A percentile compares a stretch with the other conserved stretches of the same genome.
phyloP scores from a whole-genome alignment of 371 early-diverging fungal genomes.

The Mucor racemosus region DNA sequence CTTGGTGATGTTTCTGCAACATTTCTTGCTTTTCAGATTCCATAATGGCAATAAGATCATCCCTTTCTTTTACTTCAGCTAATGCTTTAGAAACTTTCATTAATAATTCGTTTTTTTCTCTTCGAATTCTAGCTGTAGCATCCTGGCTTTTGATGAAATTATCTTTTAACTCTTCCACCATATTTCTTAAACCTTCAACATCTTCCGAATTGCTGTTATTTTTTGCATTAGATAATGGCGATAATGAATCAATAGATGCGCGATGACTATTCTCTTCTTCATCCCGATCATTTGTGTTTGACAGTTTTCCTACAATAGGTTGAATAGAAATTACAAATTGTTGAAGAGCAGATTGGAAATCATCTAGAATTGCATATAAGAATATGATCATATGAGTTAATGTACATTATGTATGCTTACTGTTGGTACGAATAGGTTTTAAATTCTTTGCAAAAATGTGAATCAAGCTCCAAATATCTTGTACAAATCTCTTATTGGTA shows the following conservation, averaged over 20 bases:
- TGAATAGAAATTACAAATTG: conserved; percentile 50
- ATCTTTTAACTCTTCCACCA: conserved; percentile 51
- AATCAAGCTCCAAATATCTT: conserved; percentile 50
- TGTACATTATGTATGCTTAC: conserved; percentile 17
- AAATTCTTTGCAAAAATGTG: conserved; percentile 40
- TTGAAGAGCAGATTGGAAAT: conserved; percentile 40
- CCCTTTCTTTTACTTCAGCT: conserved; percentile 45
- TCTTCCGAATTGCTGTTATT: conserved; percentile 31
- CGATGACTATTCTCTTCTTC: neutral
- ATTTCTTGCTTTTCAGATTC: conserved; percentile 16
- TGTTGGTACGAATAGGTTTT: conserved; percentile 27
- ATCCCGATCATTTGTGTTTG: conserved; percentile 4
- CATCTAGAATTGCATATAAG: conserved; percentile 23
- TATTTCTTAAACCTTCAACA: conserved; percentile 45
- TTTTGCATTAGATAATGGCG: neutral
- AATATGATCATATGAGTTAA: neutral
- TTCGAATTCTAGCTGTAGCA: conserved; percentile 42
- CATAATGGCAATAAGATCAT: conserved; percentile 29
- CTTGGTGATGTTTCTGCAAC: neutral
- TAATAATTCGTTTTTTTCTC: conserved; percentile 52
- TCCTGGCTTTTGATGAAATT: conserved; percentile 39
- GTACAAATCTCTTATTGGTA: conserved; percentile 34
- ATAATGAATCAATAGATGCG: conserved; percentile 1
- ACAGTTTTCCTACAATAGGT: conserved; percentile 61
- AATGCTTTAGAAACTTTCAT: conserved; percentile 49